phyloP scores from a whole-genome alignment of 2,329 filamentous ascomycete species.

The Diaporthe capsici region DNA sequence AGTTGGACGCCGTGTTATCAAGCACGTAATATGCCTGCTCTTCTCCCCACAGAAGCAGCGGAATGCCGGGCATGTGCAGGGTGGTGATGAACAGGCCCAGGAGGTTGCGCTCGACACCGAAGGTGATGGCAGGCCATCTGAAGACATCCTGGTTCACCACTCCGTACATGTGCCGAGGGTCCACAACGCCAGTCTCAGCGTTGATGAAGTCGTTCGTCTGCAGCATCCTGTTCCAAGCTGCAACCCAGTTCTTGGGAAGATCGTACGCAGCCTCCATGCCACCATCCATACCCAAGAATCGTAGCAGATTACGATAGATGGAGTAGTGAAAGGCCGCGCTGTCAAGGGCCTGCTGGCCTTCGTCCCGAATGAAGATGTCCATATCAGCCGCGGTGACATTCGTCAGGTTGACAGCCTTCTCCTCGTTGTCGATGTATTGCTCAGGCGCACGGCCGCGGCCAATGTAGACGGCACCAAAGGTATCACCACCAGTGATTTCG shows the following conservation, averaged over 20 bases:
- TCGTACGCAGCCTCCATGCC: slow-evolving; percentile 50
- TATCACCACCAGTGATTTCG: slow-evolving; percentile 74
- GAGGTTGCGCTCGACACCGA: slow-evolving; percentile 70
- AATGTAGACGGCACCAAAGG: slow-evolving; percentile 70
- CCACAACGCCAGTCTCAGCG: slow-evolving; percentile 71
- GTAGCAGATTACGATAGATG: slow-evolving; percentile 49
- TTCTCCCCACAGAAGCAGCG: slow-evolving; percentile 72
- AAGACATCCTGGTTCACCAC: slow-evolving; percentile 77
- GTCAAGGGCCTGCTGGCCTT: slow-evolving; percentile 63
- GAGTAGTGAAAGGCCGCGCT: slow-evolving; percentile 59
- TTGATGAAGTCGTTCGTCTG: slow-evolving; percentile 73
- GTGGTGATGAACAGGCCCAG: slow-evolving; percentile 70
- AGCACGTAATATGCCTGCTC: slow-evolving; percentile 76
- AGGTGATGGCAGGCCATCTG: slow-evolving; percentile 71
- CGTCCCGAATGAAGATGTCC: slow-evolving; percentile 67
- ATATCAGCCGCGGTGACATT: slow-evolving; percentile 39
- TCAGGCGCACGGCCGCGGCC: slow-evolving; percentile 68
- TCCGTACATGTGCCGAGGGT: slow-evolving; percentile 76
- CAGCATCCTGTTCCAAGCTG: slow-evolving; percentile 69
- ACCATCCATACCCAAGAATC: slow-evolving; percentile 52
- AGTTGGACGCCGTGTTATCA: slow-evolving; percentile 75
- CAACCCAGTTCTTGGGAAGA: slow-evolving; percentile 55
- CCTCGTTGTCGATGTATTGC: slow-evolving; percentile 41
- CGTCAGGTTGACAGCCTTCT: slow-evolving; percentile 42
- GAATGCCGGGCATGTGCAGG: slow-evolving; percentile 53